Base-by-base conservation (phyloP, 78 protist species). In the Mantamonas sphyraenae region DNA sequence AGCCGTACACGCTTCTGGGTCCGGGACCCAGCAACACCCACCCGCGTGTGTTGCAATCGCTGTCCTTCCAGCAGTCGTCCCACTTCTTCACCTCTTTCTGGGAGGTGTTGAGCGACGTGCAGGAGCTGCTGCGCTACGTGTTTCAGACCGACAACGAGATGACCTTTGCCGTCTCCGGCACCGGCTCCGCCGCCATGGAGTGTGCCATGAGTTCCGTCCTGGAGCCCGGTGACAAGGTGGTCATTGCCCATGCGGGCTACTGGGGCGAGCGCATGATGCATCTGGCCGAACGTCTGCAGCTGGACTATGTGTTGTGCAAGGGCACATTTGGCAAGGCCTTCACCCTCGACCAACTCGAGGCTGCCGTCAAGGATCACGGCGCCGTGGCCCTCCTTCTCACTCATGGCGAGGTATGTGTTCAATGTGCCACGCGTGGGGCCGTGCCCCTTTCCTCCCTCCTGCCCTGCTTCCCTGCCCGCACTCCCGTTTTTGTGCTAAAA, bases 171-270 rank as follows among this genome's bases (percentile, higher is more conserved):
- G 77, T 82, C 17, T 35, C 73, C 3, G 88, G 83, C 42, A 81
- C 88, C 42, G 88, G 88, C 43, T 68, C 71, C 19, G 88, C 83
- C 26, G 88, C 88, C 26, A 71, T 71, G 88, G 88, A 82, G 60
- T 56, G 74, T 14, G 71, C 76, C 61, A 74, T 77, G 17, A 56
- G 72, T 51, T 68, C 65, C 53, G 60, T 77, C 43, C 60, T 77
- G 39, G 83, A 77, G 61, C 83, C 83, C 33, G 65, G 60, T 10
- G 83, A 77, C 66, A 70, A 35, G 19, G 83, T 77, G 39, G 74
- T 77, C 12, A 65, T 76, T 53, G 64, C 70, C n/a, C 76, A 68
- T 34, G 28, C 64, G 10, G 88, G 88, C 22, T 76, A 61, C 68
- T 82, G 71, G 24, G 76, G 81, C 17, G 73, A 82, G 33, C 71